These are phyloP conservation scores for Blastobotrys robertii DNA, from an alignment of 805 yeast genomes.

Conservation along the genomic window DNA sequence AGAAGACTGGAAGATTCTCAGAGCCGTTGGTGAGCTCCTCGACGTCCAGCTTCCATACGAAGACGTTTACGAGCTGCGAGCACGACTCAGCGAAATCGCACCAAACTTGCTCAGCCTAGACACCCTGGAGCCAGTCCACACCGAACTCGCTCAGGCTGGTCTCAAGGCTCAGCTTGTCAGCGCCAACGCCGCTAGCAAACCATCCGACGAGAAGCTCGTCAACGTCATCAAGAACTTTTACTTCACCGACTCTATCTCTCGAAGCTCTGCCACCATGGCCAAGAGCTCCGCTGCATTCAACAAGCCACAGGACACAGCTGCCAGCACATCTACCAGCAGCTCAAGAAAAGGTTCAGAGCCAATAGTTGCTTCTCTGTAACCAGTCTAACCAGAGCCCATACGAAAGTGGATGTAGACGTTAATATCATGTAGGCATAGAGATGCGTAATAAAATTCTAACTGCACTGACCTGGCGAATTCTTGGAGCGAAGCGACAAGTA, in stretches of 20 bases:
- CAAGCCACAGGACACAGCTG: slow-evolving; percentile 1
- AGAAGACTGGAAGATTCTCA: slow-evolving; percentile 82
- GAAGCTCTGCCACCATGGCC: slow-evolving; percentile 88
- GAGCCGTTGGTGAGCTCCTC: slow-evolving; percentile 74
- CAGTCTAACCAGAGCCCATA: no score
- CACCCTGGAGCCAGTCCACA: slow-evolving; percentile 56
- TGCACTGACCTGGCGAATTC: no score
- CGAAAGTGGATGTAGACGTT: no score
- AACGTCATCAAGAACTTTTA: slow-evolving; percentile 76
- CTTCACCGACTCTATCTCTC: slow-evolving; percentile 78
- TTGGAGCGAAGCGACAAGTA: no score
- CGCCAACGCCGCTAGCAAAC: slow-evolving; percentile 29
- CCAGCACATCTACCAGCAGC: no score
- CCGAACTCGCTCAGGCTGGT: slow-evolving; percentile 48
- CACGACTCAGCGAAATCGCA: slow-evolving; percentile 64
- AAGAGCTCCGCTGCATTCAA: slow-evolving; percentile 52
- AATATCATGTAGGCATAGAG: no score
- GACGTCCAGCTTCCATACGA: slow-evolving; percentile 68
- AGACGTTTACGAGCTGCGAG: slow-evolving; percentile 55
- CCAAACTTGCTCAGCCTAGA: slow-evolving; percentile 75
- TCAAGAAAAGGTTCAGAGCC: no score
- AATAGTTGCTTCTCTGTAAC: no score
- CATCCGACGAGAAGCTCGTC: slow-evolving; percentile 42
- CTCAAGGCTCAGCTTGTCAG: slow-evolving; percentile 34
- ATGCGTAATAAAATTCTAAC: no score